Evolutionary conservation across 495 filamentous ascomycete species (phyloP).

Genomic region (Tuber magnatum): DNA sequence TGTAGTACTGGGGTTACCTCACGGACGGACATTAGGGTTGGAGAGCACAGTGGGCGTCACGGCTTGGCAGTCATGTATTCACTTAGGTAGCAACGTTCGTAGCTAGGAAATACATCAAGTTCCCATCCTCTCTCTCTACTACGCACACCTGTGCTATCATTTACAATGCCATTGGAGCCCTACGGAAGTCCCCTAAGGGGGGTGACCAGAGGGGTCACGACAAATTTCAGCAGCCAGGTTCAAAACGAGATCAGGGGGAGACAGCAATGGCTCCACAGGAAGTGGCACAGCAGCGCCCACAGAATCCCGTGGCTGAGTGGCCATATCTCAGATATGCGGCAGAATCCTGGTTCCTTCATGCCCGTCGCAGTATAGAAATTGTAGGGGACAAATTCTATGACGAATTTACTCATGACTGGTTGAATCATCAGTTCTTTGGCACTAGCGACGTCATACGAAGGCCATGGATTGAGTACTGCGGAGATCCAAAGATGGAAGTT

Average conservation of each 20-base stretch:
- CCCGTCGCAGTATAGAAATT: background rate
- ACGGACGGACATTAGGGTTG: too few species aligned
- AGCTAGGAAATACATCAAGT: too few species aligned
- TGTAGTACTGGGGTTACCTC: too few species aligned
- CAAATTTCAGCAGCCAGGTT: background rate
- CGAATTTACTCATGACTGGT: background rate
- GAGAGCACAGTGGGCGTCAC: too few species aligned
- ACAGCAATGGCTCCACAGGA: background rate
- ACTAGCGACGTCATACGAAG: background rate
- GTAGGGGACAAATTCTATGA: background rate
- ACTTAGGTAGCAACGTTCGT: too few species aligned
- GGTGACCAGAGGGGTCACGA: background rate
- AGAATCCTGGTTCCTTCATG: background rate
- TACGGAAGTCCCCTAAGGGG: background rate
- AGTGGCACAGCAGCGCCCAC: background rate
- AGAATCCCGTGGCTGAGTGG: background rate
- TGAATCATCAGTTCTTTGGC: background rate
- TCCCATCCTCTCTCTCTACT: too few species aligned
- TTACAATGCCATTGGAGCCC: background rate
- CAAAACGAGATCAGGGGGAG: background rate
- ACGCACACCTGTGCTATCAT: too few species aligned
- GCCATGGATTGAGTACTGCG: background rate
- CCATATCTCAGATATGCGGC: background rate
- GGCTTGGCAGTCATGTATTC: too few species aligned
- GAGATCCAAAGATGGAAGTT: background rate